Evolutionary conservation across 2,329 filamentous ascomycete genomes (phyloP).

Genomic region (Penicillium glabrum): DNA sequence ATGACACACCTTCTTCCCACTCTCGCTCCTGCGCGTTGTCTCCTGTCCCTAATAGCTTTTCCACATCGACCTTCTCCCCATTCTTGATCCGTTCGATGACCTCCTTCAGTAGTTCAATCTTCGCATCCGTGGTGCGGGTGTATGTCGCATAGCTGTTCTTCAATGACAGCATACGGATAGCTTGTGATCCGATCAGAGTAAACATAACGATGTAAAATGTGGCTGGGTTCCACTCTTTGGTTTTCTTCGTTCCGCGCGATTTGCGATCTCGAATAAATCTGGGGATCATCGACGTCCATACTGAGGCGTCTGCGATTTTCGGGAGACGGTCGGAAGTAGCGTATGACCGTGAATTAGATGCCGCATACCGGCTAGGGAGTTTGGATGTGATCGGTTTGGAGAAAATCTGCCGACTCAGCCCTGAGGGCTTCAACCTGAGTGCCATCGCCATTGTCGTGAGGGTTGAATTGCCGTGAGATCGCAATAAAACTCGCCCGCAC

Average conservation of each 20-base stretch:
- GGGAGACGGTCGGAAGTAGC: slow-evolving; percentile 24
- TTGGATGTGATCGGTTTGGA: slow-evolving; percentile 1
- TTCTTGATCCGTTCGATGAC: slow-evolving; percentile 48
- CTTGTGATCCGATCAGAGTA: slow-evolving; percentile 88
- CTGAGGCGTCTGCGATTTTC: slow-evolving; percentile 57
- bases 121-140: slow-evolving; percentile 73
- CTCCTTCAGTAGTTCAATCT: slow-evolving; percentile 73
- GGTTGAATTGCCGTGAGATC: neutral
- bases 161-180: slow-evolving; percentile 85
- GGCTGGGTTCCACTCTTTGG: slow-evolving; percentile 74
- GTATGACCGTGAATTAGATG: slow-evolving; percentile 13
- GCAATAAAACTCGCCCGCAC: slow-evolving; percentile 1
- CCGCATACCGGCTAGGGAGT: slow-evolving; percentile 3
- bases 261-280: slow-evolving; percentile 50
- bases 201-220: slow-evolving; percentile 82
- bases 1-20: slow-evolving; percentile 76
- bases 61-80: slow-evolving; percentile 73
- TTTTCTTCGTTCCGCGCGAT: slow-evolving; percentile 38
- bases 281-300: slow-evolving; percentile 71
- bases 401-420: slow-evolving; percentile 8
- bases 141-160: slow-evolving; percentile 73
- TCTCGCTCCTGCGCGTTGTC: slow-evolving; percentile 72
- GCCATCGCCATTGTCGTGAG: slow-evolving; percentile 15
- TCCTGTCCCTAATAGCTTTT: slow-evolving; percentile 75
- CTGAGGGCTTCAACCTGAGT: slow-evolving; percentile 16